Conservation (phyloP, 2,329 filamentous ascomycete species). For the Penicillium sp. region DNA sequence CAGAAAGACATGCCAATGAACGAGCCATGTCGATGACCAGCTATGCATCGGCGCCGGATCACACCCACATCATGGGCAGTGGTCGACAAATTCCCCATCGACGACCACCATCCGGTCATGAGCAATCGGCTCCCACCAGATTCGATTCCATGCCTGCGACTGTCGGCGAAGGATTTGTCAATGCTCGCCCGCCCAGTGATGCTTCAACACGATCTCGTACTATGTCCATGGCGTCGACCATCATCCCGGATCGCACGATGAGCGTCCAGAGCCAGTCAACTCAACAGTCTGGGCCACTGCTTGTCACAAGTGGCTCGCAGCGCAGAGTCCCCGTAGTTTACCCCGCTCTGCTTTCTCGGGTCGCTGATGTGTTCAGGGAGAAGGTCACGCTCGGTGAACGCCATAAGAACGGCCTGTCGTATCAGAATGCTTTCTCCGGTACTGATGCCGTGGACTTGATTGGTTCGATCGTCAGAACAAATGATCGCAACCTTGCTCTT, state of each 20-base stretch:
- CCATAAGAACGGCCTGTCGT: slow-evolving; percentile 94
- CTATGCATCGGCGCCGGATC: slow-evolving; percentile 72
- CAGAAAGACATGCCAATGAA: slow-evolving; percentile 89
- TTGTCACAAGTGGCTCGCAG: slow-evolving; percentile 62
- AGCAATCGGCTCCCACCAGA: slow-evolving; percentile 29
- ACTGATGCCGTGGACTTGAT: slow-evolving; percentile 94
- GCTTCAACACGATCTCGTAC: slow-evolving; percentile 57
- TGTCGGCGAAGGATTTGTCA: slow-evolving; percentile 38
- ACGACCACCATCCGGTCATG: slow-evolving; percentile 57
- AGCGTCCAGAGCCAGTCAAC: slow-evolving; percentile 57
- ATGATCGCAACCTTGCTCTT: slow-evolving; percentile 89
- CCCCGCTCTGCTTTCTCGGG: slow-evolving; percentile 87
- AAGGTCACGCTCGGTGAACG: slow-evolving; percentile 83
- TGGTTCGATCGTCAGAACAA: slow-evolving; percentile 95
- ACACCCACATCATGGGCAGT: slow-evolving; percentile 80
- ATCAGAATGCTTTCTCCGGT: slow-evolving; percentile 96
- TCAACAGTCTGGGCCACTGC: slow-evolving; percentile 51
- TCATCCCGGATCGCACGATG: slow-evolving; percentile 60
- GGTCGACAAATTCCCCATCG: slow-evolving; percentile 86
- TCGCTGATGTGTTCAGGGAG: slow-evolving; percentile 88
- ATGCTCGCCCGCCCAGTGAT: slow-evolving; percentile 46
- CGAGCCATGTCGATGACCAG: slow-evolving; percentile 95
- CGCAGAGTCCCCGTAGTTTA: slow-evolving; percentile 79
- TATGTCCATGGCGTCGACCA: slow-evolving; percentile 85
- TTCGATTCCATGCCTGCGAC: slow-evolving; percentile 54